These are phyloP conservation scores for Geosmithia morbida DNA, from an alignment of 2,329 filamentous ascomycete genomes.

Conservation along the genomic window DNA sequence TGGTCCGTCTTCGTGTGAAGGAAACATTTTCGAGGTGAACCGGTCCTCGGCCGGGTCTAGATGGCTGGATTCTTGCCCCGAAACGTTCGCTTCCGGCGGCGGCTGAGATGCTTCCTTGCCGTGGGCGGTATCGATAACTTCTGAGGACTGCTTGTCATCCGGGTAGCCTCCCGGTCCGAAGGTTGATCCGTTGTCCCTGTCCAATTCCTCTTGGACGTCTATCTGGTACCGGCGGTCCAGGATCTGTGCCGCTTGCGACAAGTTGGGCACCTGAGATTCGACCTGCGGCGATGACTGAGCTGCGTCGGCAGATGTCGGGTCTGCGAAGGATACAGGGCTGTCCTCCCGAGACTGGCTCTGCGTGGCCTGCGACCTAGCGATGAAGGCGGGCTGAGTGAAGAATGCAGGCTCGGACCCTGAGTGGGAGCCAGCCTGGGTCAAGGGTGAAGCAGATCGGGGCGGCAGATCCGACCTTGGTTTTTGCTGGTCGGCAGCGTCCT, in stretches of 20 bases:
- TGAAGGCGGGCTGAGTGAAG: background rate
- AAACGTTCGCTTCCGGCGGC: background rate
- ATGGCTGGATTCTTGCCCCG: background rate
- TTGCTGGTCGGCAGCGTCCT: background rate
- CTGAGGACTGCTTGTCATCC: background rate
- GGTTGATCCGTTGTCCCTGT: background rate
- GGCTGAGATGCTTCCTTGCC: background rate
- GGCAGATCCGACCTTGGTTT: background rate
- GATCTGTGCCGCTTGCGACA: background rate
- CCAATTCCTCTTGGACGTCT: background rate
- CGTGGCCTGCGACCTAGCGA: background rate
- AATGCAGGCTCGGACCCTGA: background rate
- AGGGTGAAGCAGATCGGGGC: background rate
- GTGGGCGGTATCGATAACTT: too few relatives aligned
- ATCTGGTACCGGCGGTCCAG: background rate
- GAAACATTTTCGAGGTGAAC: background rate
- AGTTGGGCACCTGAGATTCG: background rate
- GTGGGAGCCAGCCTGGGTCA: background rate
- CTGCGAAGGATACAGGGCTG: background rate
- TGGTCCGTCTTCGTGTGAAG: background rate
- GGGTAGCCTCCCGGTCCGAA: background rate
- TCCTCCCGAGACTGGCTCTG: background rate
- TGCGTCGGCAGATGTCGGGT: background rate
- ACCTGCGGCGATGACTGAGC: background rate
- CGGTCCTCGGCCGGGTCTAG: background rate